Base-by-base conservation (phyloP, 2,329 filamentous ascomycete species). In the Penicillium freii region DNA sequence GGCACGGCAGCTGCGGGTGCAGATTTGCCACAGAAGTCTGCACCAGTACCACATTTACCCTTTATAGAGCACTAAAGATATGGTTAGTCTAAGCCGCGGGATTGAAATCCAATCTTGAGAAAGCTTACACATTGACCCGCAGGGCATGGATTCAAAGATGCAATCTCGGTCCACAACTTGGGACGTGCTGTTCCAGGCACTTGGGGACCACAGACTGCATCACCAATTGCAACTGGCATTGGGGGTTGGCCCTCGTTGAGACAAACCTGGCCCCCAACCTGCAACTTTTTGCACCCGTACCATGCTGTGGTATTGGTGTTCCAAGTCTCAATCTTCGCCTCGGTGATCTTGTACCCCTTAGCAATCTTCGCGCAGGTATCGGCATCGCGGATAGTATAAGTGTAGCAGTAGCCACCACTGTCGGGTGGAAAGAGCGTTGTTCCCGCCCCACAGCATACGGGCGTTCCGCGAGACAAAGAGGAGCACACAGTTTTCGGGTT, bases 41-140 rank as follows among this genome's bases (percentile, higher is more conserved):
- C 27, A n/a, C 54, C 54, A 10, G 54, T 56, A 3, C 54, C 54
- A n/a, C 54, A 56, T 36, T 56, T 9, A n/a, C 49, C 54, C 11
- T 23, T 36, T 29, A 4, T 33, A 29, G 49, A 47, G 15, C 49
- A 56, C 54, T 56, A 40, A 17, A 42, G 1, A 8, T 15, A 39
- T 29, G 10, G 21, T 56, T 10, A 56, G 49, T 34, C 1, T n/a
- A 15, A 9, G 9, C 13, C 11, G 10, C 23, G 4, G 6, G 2
- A 19, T 25, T 2, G 11, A 40, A 2, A 17, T 23, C 3, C 1
- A 7, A 27, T 17, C 5, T 13, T 15, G 27, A 34, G 11, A 11
- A 5, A n/a, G 5, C 54, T 47, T 29, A 56, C 54, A 39, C 49
- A 56, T 53, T 56, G 54, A 27, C 48, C 49, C 4, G 34, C 21